phyloP scores from a whole-genome alignment of 495 filamentous ascomycete species.

The Penicillium taxi region DNA sequence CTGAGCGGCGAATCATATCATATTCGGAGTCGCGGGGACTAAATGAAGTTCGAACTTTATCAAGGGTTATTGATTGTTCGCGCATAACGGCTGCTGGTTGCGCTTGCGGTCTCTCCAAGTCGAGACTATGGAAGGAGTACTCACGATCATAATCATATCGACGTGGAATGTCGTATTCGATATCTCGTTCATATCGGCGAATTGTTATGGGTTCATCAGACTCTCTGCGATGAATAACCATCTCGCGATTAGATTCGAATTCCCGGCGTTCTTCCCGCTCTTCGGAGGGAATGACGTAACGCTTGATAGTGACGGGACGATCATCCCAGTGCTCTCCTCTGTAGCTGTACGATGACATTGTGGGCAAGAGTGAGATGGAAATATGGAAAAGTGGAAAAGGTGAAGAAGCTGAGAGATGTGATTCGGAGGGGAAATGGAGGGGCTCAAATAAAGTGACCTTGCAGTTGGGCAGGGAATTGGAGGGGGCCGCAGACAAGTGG shows the following conservation, averaged over 20 bases:
- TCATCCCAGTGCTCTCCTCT: constrained; percentile 40
- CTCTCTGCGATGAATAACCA: constrained; percentile 44
- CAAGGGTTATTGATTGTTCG: constrained; percentile 66
- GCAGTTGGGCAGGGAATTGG: constrained; percentile 20
- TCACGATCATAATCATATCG: constrained; percentile 48
- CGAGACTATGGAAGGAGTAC: constrained; percentile 22
- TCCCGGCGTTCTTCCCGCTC: constrained; percentile 35
- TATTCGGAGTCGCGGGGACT: constrained; percentile 57
- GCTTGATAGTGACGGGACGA: constrained; percentile 40
- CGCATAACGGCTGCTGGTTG: constrained; percentile 58
- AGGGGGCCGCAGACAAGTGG: constrained; percentile 21
- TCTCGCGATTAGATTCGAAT: constrained; percentile 31
- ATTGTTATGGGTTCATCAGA: constrained; percentile 33
- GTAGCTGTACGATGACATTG: constrained; percentile 42
- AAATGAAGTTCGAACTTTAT: constrained; percentile 65
- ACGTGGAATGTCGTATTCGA: constrained; percentile 34
- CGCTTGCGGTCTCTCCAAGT: constrained; percentile 47
- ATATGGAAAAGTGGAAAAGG: neutral
- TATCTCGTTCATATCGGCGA: constrained; percentile 38
- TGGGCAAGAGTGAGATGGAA: constrained; percentile 4
- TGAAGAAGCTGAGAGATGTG: constrained; percentile 5
- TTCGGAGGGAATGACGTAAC: constrained; percentile 42
- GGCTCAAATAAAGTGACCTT: constrained; percentile 7
- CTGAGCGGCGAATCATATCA: constrained; percentile 60
- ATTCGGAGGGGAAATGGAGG: constrained; percentile 6